Base-by-base conservation (phyloP, 768 basidiomycete species). In the Clitopilus hobsonii region DNA sequence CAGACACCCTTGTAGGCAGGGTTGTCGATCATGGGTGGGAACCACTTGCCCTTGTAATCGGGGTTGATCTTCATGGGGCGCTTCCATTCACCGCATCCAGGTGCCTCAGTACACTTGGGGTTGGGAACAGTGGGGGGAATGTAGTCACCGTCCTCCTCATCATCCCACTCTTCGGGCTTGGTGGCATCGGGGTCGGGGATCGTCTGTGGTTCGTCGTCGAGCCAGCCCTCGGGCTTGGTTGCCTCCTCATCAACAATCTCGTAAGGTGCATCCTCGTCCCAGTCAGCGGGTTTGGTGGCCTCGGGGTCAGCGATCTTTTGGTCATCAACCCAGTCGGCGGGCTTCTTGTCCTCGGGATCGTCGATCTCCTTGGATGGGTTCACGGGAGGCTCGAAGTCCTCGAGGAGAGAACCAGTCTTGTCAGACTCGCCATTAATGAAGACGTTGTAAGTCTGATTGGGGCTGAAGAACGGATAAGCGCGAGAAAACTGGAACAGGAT, bases 91-190 rank as follows among this genome's bases (percentile, higher is more conserved):
- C 97, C 97, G 65, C 97, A 99, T 25, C 97, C 97, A 63, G 94
- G 83, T 57, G 85, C 95, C 54, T 86, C 89, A 59, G 84, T 77
- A 67, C 97, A 98, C 68, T 85, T 89, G 59, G 96, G 91, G 82
- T 99, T 99, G 56, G 81, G 72, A 54, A 98, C 78, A 54, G 84
- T 85, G 26, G 97, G 95, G 6, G 95, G 81, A 60, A 98, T 83
- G 94, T 94, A 99, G 67, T 98, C 96, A 69, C 97, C 97, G 62
- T 99, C 96, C 69, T 98, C 97, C 67, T 98, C 97, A 63, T 98
- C 96, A 65, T 97, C 94, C 97, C 97, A 99, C 71, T 99, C 97
- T 68, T 99, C 97, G 5, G 97, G 97, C 78, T 97, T 98, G 72
- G 87, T 83, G 36, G 91, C 84, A 60, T 93, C 91, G 57, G 97